These are phyloP conservation scores for Anthostomella pinea DNA, from an alignment of 2,329 filamentous ascomycete genomes.

Conservation along the genomic window DNA sequence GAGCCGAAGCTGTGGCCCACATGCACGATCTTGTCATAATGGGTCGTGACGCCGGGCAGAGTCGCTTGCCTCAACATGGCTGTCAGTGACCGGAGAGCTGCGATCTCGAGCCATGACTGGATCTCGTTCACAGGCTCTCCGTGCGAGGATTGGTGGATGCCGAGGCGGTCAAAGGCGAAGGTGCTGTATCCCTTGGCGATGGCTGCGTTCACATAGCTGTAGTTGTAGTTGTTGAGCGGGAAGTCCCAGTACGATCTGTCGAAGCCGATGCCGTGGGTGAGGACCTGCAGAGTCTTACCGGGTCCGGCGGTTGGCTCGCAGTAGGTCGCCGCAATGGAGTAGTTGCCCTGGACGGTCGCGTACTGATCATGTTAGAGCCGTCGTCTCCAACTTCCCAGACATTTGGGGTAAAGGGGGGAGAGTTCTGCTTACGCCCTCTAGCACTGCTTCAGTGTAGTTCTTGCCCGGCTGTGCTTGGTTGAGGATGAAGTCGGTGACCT, in stretches of 20 bases:
- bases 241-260: constrained; percentile 62
- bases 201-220: constrained; percentile 59
- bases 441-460: constrained; percentile 45
- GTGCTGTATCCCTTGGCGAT: constrained; percentile 56
- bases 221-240: constrained; percentile 55
- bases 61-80: constrained; percentile 42
- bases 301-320: constrained; percentile 52
- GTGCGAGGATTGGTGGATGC: constrained; percentile 56
- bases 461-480: constrained; percentile 46
- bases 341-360: constrained; percentile 53
- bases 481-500: constrained; percentile 55
- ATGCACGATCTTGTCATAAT: constrained; percentile 49
- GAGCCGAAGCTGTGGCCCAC: constrained; percentile 65
- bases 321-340: constrained; percentile 59
- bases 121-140: constrained; percentile 59
- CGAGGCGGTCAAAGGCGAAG: constrained; percentile 60
- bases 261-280: constrained; percentile 55
- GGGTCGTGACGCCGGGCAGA: constrained; percentile 37
- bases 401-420: no score
- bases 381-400: constrained; percentile 53
- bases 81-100: constrained; percentile 54
- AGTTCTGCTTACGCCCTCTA: constrained; percentile 44
- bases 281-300: constrained; percentile 41
- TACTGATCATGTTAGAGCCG: constrained; percentile 49
- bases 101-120: constrained; percentile 56